Conservation (phyloP, 202 grass and related monocot genomes). For the Miscanthus sacchariflorus region DNA sequence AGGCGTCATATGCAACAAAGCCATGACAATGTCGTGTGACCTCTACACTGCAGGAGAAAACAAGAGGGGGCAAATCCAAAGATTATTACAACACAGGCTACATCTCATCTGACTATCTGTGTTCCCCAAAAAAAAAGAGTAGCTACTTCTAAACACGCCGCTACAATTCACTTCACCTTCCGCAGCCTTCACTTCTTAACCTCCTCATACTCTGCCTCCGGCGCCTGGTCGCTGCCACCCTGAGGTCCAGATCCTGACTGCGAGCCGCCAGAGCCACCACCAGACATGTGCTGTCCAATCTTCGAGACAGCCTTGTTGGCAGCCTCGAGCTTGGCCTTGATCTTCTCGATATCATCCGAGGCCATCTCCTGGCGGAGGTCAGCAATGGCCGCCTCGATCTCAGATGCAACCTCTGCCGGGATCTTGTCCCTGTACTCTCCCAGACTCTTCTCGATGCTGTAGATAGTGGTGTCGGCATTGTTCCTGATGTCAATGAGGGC, state of each 20-base stretch:
- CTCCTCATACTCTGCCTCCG: conserved; percentile 69
- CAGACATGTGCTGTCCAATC: conserved; percentile 81
- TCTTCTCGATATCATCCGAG: conserved; percentile 57
- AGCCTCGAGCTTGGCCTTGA: conserved; percentile 66
- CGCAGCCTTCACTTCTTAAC: conserved; percentile 36
- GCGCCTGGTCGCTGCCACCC: conserved; percentile 55
- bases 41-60: background rate
- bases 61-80: background rate
- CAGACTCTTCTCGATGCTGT: conserved; percentile 79
- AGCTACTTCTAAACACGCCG: conserved; percentile 22
- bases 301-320: conserved; percentile 78
- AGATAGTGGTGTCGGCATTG: conserved; percentile 66
- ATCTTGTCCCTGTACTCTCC: conserved; percentile 74
- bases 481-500: conserved; percentile 75
- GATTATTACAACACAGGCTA: conserved; percentile 58
- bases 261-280: conserved; percentile 51
- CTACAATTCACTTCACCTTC: background rate
- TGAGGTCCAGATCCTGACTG: conserved; percentile 55
- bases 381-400: conserved; percentile 68
- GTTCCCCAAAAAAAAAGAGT: background rate
- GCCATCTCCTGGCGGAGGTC: conserved; percentile 70
- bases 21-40: conserved; percentile 7
- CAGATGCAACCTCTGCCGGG: conserved; percentile 57
- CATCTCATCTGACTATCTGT: conserved; percentile 36
- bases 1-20: background rate